Conservation (phyloP, 2,329 filamentous ascomycete species). For the Neonectria punicea region DNA sequence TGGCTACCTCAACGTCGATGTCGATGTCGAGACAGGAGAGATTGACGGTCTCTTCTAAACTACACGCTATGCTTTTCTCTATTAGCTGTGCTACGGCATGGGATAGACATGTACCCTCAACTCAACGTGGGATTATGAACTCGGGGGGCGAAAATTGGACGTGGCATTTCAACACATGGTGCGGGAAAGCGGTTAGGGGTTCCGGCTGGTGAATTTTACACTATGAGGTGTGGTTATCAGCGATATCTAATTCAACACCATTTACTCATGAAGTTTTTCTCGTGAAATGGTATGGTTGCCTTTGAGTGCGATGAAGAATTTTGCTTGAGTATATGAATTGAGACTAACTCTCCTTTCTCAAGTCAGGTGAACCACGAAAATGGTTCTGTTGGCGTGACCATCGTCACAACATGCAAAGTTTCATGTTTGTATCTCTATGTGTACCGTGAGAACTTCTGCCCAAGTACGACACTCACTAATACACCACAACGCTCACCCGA, state of each 20-base stretch:
- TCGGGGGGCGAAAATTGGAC: slow-evolving; percentile 38
- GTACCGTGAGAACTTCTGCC: neutral
- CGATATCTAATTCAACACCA: slow-evolving; percentile 14
- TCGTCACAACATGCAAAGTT: neutral
- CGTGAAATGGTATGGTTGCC: neutral
- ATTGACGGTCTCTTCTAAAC: slow-evolving; percentile 88
- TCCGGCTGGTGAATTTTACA: slow-evolving; percentile 12
- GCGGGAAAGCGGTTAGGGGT: slow-evolving; percentile 27
- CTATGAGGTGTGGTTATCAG: slow-evolving; percentile 13
- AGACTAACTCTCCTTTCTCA: neutral
- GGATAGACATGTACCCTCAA: slow-evolving; percentile 34
- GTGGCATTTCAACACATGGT: slow-evolving; percentile 46
- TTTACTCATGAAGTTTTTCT: neutral
- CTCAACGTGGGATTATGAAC: slow-evolving; percentile 43
- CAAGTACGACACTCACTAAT: neutral
- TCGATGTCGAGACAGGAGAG: slow-evolving; percentile 83
- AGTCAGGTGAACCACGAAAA: neutral
- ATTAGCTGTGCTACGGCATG: slow-evolving; percentile 1
- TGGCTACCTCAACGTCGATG: slow-evolving; percentile 94
- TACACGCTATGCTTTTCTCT: slow-evolving; percentile 16
- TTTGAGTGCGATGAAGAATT: neutral
- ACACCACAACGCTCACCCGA: neutral
- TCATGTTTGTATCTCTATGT: too few species aligned
- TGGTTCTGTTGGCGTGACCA: neutral
- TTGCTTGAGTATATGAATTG: neutral